Conservation (phyloP, 495 filamentous ascomycete species). For the Daldinia childiae region DNA sequence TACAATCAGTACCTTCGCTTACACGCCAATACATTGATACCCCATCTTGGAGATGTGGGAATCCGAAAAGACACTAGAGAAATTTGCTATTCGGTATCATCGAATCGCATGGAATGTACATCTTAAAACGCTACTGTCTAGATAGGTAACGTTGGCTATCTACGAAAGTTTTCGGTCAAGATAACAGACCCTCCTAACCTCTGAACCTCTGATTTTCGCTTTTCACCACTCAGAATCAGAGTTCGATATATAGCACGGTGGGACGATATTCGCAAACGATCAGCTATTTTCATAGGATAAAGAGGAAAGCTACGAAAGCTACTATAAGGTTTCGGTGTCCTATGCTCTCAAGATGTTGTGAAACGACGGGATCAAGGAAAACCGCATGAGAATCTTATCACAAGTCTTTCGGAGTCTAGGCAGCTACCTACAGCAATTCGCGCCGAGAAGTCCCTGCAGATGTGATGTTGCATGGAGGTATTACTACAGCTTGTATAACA, state of each 20-base stretch:
- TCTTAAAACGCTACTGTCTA: not conserved
- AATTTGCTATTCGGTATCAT: not conserved
- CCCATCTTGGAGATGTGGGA: not conserved
- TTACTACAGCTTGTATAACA: constrained; percentile 20
- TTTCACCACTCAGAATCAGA: not conserved
- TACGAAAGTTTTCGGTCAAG: not conserved
- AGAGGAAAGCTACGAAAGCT: not conserved
- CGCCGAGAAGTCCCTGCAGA: constrained; percentile 24
- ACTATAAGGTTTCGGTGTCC: not conserved
- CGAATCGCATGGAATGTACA: not conserved
- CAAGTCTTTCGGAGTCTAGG: constrained; percentile 21
- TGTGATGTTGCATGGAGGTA: constrained; percentile 7
- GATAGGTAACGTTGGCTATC: not conserved
- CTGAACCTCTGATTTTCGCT: not conserved
- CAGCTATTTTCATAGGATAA: not conserved
- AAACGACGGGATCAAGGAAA: constrained; percentile 24
- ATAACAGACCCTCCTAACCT: not conserved
- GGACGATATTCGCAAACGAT: not conserved
- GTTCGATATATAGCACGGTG: not conserved
- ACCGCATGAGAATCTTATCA: constrained; percentile 29
- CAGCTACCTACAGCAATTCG: not conserved
- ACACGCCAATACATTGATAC: not conserved
- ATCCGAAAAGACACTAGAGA: not conserved
- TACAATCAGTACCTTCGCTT: not conserved
- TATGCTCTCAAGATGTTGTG: constrained; percentile 15